phyloP scores from a whole-genome alignment of 2,329 filamentous ascomycete genomes.

The Phialophora expanda region DNA sequence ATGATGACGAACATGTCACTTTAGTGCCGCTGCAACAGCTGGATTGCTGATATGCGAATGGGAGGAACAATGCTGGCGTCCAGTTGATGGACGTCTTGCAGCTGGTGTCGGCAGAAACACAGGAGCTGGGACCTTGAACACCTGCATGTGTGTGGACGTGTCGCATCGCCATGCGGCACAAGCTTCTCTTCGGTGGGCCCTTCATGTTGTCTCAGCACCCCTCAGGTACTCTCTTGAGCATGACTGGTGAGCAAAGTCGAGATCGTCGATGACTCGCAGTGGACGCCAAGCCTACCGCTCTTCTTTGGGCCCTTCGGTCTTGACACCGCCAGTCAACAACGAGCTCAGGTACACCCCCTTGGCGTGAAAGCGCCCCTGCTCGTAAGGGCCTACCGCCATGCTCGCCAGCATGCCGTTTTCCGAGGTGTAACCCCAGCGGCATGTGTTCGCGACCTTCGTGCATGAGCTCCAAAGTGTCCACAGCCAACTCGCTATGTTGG shows the following conservation, averaged over 20 bases:
- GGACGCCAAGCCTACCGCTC: conserved; percentile 9
- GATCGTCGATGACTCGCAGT: conserved; percentile 15
- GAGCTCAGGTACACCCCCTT: not conserved
- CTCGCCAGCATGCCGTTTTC: not conserved
- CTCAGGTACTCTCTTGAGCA: conserved; percentile 1
- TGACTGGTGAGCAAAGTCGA: conserved; percentile 1
- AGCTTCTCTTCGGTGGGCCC: conserved; percentile 1
- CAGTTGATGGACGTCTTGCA: not conserved
- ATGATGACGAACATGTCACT: not conserved
- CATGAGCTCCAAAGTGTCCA: not conserved
- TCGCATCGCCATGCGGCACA: not conserved
- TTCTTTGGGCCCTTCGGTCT: not conserved
- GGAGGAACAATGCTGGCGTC: too few relatives aligned
- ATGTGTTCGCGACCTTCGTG: not conserved
- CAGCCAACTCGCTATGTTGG: not conserved
- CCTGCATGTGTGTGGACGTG: not conserved
- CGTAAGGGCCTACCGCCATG: not conserved
- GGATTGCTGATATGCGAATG: too few relatives aligned
- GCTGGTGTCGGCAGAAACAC: not conserved
- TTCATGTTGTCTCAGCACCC: not conserved
- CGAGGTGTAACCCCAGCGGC: not conserved
- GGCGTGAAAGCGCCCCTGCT: not conserved
- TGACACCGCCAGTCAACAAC: not conserved
- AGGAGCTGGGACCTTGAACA: not conserved
- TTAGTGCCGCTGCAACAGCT: not conserved